Evolutionary conservation across 2,329 filamentous ascomycete genomes (phyloP), one percentile per base, ranked within the genome.

Genomic region (Catunica adiposa): DNA sequence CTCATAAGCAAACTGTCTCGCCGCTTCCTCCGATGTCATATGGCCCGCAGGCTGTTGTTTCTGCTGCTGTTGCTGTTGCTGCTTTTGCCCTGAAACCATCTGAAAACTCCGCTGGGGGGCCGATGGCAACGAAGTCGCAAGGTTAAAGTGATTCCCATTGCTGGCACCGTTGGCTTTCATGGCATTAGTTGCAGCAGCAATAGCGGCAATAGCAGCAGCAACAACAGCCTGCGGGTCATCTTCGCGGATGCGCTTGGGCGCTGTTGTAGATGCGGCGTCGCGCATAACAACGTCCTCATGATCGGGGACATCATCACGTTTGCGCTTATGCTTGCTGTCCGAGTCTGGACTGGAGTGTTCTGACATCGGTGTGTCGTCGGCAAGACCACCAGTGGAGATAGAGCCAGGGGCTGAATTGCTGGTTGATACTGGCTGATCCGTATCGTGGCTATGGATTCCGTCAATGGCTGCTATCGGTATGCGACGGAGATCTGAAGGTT

Each of bases 261-360:
- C 51, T 4, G 52, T 55, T 31, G 52, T 52, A 17, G 53, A 37
- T n/a, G n/a, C n/a, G 20, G 15, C 56, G 34, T 55, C 56, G 5
- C 14, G 8, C 26, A 54, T 50, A 48, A 47, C 48, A 20, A 47
- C 34, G 22, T 61, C 66, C 0, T 62, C 62, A n/a, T 66, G 66
- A 31, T 64, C 63, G n/a, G 70, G 70, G 31, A 9, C 25, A 3
- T 72, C 71, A 8, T 73, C 70, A 51, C 82, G 75, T 66, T 87
- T 88, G 8, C 84, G 77, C 66, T 88, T 87, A 51, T 77, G 70
- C 55, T 74, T 74, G 40, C 67, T 69, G 3, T 75, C 73, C 2
- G 72, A 73, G 22, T 63, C 68, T 23, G 67, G 20, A 62, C 65
- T 55, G 5, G 57, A 59, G 25, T 55, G 44, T 22, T 69, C 65